These are phyloP conservation scores for Apiospora aurea DNA, from an alignment of 2,329 filamentous ascomycete species.

Conservation along the genomic window DNA sequence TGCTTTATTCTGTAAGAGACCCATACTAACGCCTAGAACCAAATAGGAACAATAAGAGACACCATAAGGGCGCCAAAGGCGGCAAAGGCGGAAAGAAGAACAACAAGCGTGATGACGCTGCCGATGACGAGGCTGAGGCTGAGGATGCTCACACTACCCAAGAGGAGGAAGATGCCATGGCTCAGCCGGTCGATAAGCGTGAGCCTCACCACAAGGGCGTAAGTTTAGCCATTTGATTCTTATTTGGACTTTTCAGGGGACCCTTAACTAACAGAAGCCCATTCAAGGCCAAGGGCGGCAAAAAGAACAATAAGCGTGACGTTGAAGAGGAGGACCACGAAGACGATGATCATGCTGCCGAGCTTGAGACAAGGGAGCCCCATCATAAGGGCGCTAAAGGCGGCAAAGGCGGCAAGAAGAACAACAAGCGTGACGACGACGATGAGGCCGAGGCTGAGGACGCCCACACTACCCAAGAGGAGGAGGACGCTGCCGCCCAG, in stretches of 20 bases:
- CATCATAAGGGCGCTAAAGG: too few species aligned
- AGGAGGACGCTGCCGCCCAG: conserved; percentile 25
- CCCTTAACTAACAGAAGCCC: too few species aligned
- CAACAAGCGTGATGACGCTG: conserved; percentile 1
- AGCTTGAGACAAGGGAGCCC: too few species aligned
- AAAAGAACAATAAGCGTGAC: conserved; percentile 14
- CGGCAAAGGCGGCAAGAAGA: neutral
- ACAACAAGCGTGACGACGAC: conserved; percentile 16
- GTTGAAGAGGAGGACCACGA: too few species aligned
- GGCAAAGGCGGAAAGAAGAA: neutral
- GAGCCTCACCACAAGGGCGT: conserved; percentile 20
- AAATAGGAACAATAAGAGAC: conserved; percentile 26
- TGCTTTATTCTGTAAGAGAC: too few species aligned
- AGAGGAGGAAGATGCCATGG: conserved; percentile 27
- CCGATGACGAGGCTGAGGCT: conserved; percentile 3
- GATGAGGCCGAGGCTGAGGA: conserved; percentile 18
- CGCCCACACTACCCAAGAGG: conserved; percentile 14
- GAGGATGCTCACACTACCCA: neutral
- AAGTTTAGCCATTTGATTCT: too few species aligned
- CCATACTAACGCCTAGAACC: too few species aligned
- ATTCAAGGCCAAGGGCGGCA: neutral
- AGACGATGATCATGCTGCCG: too few species aligned
- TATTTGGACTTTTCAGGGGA: too few species aligned
- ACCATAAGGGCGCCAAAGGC: conserved; percentile 13
- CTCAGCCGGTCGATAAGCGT: neutral